Evolutionary conservation across 2,329 filamentous ascomycete species (phyloP), one percentile per base, ranked within the genome.

Genomic region (Penicillium sp.): DNA sequence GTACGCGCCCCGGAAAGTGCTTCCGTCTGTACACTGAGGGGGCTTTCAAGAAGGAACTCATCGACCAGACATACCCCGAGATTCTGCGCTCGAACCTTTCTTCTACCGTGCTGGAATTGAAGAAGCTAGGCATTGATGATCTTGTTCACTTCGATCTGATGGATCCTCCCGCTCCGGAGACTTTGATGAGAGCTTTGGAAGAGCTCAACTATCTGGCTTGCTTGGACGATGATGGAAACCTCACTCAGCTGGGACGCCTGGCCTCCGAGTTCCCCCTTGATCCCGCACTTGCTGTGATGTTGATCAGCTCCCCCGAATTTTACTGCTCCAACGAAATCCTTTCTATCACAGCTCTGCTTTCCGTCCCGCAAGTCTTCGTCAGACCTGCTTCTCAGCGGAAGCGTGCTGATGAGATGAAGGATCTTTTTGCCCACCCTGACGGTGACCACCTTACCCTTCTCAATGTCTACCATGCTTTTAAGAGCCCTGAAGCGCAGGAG

Each of bases 241-340:
- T 98, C 52, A 98, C 93, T 2, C 74, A 79, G 4, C 79, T 98
- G 4, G 93, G 93, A 47, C 81, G 84, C 52, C 76, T 96, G 51
- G 91, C 93, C 0, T 96, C 93, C 4, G 89, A 95, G 58, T 98
- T 97, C 64, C 93, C 93, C 31, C 80, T 98, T 21, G 94, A 98
- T 67, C 93, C 93, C 1, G 83, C 89, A 1, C 76, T 98, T 31
- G 93, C 93, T 0, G 94, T 98, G 55, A 97, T 98, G 93, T 79
- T 98, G 51, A 96, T 98, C 68, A 90, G 86, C 10, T 95, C 90
- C 6, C 91, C 93, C 10, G 93, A 98, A 65, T 98, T 98, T 71
- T 95, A 93, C 74, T 98, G 93, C 77, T 95, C 90, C 40, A 97
- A 97, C 70, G 93, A 98, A 75, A 93, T 98, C 35, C 79, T 98